Percentiles rank a stretch among this genome's conserved stretches.
phyloP scores from a whole-genome alignment of 2,329 filamentous ascomycete genomes.

The Colletotrichum scovillei region DNA sequence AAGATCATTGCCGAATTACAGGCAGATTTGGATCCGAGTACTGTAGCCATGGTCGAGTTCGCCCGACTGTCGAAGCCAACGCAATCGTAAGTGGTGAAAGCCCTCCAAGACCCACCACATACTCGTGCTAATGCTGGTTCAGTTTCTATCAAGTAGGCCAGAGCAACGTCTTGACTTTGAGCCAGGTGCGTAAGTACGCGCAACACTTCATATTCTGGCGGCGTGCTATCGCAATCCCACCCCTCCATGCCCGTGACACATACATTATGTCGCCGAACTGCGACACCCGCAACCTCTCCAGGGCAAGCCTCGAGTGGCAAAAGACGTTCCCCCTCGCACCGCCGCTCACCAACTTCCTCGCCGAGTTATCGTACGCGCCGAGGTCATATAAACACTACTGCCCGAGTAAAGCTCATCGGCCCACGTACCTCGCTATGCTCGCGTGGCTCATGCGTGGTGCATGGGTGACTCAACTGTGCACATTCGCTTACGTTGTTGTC shows the following conservation, averaged over 20 bases:
- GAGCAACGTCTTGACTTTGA: conserved; percentile 77
- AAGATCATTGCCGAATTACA: conserved; percentile 80
- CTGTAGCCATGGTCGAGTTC: conserved; percentile 83
- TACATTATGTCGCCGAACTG: conserved; percentile 95
- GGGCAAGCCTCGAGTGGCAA: conserved; percentile 78
- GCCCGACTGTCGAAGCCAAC: conserved; percentile 79
- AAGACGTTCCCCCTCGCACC: conserved; percentile 85
- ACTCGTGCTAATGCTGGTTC: background rate
- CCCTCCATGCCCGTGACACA: conserved; percentile 87
- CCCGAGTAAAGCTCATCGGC: conserved; percentile 87
- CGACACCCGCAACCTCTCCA: conserved; percentile 76
- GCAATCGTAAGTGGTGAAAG: conserved; percentile 62
- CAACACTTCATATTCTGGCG: conserved; percentile 97
- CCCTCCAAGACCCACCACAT: too few relatives aligned
- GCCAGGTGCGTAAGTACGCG: conserved; percentile 87
- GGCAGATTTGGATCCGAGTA: conserved; percentile 79
- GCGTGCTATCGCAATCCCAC: conserved; percentile 89
- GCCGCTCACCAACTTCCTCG: conserved; percentile 87
- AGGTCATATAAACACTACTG: conserved; percentile 86
- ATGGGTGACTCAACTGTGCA: conserved; percentile 93
- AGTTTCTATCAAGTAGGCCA: conserved; percentile 77
- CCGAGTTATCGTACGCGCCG: conserved; percentile 81
- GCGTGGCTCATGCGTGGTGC: conserved; percentile 93
- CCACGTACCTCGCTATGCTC: conserved; percentile 88
- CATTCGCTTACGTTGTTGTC: conserved; percentile 89